Evolutionary conservation across 2,329 filamentous ascomycete genomes (phyloP).

Genomic region (Fusarium virguliforme): DNA sequence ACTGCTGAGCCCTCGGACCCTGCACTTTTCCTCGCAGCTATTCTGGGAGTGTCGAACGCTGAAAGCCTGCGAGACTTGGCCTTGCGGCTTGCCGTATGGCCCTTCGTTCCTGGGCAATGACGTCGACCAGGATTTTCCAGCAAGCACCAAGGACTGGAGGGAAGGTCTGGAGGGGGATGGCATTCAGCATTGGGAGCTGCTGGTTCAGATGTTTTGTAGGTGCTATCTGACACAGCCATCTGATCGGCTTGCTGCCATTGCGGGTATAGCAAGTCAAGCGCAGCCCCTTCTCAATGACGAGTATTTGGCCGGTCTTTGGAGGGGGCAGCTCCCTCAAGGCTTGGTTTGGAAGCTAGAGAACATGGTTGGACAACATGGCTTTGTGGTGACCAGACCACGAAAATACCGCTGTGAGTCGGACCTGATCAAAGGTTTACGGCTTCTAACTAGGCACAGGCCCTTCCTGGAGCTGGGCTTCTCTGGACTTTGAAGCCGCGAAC

Average conservation of each 20-base stretch:
- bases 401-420: not conserved
- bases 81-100: not conserved
- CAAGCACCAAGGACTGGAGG: not conserved
- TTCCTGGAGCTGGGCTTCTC: not conserved
- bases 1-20: not conserved
- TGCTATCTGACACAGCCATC: not conserved
- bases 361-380: conserved; percentile 6
- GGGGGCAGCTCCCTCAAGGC: not conserved
- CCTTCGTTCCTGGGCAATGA: conserved; percentile 2
- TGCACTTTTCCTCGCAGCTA: conserved; percentile 5
- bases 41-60: conserved; percentile 10
- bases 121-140: not conserved
- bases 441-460: not conserved
- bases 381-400: not conserved
- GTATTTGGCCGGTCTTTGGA: conserved; percentile 1
- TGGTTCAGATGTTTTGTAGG: not conserved
- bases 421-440: accelerated
- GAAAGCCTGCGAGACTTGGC: conserved; percentile 5
- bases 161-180: not conserved
- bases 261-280: not conserved
- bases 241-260: not conserved
- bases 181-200: not conserved
- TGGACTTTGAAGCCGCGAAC: conserved; percentile 8
- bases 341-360: not conserved
- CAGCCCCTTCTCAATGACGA: not conserved